phyloP scores from a whole-genome alignment of 768 basidiomycete species.

The Nevesoporus exiguus region DNA sequence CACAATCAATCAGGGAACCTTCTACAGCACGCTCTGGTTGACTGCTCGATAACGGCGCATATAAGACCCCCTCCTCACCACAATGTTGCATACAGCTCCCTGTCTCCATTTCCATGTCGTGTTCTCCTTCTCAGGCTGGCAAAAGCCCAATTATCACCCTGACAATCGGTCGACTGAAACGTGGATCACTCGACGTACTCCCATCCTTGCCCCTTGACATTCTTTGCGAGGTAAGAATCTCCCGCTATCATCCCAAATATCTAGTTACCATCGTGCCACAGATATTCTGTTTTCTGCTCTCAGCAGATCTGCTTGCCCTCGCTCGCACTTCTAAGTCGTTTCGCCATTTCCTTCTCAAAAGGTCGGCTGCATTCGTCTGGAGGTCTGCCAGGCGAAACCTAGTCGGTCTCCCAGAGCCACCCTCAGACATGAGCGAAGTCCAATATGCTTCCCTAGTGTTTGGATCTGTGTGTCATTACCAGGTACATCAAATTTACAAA shows the following conservation, averaged over 20 bases:
- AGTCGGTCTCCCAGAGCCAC: constrained; percentile 42
- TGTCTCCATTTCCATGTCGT: constrained; percentile 6
- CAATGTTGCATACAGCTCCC: not conserved
- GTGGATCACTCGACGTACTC: constrained; percentile 28
- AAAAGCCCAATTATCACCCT: not conserved
- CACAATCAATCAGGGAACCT: not conserved
- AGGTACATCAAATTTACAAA: constrained; percentile 8
- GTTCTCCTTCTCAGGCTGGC: not conserved
- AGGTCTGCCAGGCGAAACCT: constrained; percentile 35
- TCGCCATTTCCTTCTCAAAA: constrained; percentile 37
- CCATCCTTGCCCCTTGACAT: constrained; percentile 33
- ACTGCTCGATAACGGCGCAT: not conserved
- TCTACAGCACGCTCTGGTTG: not conserved
- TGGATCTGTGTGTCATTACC: constrained; percentile 43
- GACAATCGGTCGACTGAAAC: constrained; percentile 6
- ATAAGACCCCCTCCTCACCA: not conserved
- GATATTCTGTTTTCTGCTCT: constrained; percentile 44
- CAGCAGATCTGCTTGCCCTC: constrained; percentile 44
- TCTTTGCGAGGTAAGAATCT: constrained; percentile 22
- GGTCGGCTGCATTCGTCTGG: constrained; percentile 31
- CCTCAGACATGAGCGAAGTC: constrained; percentile 46
- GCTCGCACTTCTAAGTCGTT: constrained; percentile 42
- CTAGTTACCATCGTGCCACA: constrained; percentile 13
- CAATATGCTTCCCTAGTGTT: constrained; percentile 49
- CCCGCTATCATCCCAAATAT: not conserved